A percentile compares a stretch with the other conserved stretches of the same genome.
Conservation (phyloP, 345 rosid genomes). For the Nasturtium officinale region DNA sequence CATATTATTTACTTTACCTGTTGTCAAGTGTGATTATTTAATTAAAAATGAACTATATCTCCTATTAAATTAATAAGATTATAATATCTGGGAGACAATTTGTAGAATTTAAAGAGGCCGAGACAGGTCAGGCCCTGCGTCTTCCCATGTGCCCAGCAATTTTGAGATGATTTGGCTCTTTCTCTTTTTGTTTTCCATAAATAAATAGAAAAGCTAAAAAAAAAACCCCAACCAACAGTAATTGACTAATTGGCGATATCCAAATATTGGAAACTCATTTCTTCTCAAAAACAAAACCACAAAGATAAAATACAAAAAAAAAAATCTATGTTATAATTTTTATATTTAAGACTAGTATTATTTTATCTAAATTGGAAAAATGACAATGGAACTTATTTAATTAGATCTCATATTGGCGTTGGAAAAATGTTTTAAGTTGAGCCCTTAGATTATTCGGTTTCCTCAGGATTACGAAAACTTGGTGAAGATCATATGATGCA, state of each 20-base stretch:
- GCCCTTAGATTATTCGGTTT: not conserved
- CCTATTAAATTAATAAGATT: conserved; percentile 14
- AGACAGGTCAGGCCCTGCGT: conserved; percentile 26
- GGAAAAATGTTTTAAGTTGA: not conserved
- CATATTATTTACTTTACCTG: not conserved
- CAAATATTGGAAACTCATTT: not conserved
- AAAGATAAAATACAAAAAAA: not conserved
- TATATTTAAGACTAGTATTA: too few species aligned
- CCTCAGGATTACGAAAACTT: not conserved
- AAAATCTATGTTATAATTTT: too few species aligned
- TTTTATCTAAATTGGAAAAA: not conserved
- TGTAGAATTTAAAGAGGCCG: conserved; percentile 17
- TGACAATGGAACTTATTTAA: not conserved
- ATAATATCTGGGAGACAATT: conserved; percentile 11
- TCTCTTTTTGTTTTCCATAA: not conserved
- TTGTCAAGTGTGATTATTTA: not conserved
- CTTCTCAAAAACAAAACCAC: not conserved
- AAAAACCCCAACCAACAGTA: not conserved
- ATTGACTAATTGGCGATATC: not conserved
- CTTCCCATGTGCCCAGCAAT: conserved; percentile 28
- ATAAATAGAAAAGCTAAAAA: not conserved
- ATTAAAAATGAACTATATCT: not conserved
- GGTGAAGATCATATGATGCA: not conserved
- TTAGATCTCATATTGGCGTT: not conserved
- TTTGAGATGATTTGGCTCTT: conserved; percentile 7